Evolutionary conservation across 177 flowering plant species (phyloP).

Genomic region (Vitis hybrid): DNA sequence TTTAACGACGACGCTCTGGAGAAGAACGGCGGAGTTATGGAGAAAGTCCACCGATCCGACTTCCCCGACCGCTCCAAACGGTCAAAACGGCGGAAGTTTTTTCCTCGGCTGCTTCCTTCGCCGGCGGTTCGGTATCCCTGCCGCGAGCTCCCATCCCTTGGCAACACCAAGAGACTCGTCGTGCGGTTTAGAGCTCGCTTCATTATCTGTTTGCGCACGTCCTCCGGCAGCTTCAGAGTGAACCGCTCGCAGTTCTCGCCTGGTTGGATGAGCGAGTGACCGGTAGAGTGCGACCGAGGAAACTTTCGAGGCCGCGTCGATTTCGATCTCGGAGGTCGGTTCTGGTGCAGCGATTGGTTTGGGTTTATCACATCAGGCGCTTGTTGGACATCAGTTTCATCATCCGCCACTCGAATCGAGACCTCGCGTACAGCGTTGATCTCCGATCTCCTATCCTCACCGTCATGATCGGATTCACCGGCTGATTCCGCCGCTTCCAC

Average conservation of each 20-base stretch:
- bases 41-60: constrained; percentile 60
- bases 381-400: not conserved
- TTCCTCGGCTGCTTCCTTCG: constrained; percentile 38
- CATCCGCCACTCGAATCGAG: constrained; percentile 4
- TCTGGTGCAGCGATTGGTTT: not conserved
- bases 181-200: constrained; percentile 43
- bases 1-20: not conserved
- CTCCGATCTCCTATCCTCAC: not conserved
- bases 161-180: constrained; percentile 29
- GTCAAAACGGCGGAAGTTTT: constrained; percentile 8
- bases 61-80: constrained; percentile 25
- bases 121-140: constrained; percentile 31
- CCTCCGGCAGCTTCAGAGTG: constrained; percentile 65
- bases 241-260: constrained; percentile 69
- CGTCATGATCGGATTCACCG: not conserved
- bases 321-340: constrained; percentile 19
- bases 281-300: constrained; percentile 75
- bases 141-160: constrained; percentile 30
- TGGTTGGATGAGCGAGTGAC: constrained; percentile 73
- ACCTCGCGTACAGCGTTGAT: constrained; percentile 1
- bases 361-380: not conserved
- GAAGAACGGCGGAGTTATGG: constrained; percentile 46
- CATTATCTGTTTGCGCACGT: constrained; percentile 50
- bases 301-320: constrained; percentile 2
- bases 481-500: not conserved